These are phyloP conservation scores for Paramecium octaurelia DNA, from an alignment of 73 alveolate species.

Conservation along the genomic window DNA sequence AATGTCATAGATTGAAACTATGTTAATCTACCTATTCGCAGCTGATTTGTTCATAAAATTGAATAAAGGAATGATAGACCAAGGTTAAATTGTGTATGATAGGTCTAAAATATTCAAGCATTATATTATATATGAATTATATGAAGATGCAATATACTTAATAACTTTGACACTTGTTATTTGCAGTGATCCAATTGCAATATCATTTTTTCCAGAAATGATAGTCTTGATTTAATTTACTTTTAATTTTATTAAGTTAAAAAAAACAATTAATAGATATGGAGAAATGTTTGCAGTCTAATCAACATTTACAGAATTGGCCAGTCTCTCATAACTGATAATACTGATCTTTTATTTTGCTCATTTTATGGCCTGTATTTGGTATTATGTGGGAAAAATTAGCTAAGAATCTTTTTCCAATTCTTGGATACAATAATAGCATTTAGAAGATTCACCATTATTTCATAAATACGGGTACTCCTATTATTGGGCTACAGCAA, in stretches of 20 bases:
- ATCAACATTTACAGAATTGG: conserved; percentile 12
- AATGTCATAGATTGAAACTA: neutral
- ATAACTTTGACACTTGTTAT: neutral
- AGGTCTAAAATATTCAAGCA: neutral
- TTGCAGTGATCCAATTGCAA: neutral
- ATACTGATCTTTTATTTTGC: neutral
- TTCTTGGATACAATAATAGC: neutral
- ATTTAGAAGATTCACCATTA: neutral
- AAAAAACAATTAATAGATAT: neutral
- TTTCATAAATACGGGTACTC: neutral
- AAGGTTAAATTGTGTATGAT: neutral
- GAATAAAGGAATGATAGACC: neutral
- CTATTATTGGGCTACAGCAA: conserved; percentile 25
- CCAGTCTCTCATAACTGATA: neutral
- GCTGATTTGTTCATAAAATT: neutral
- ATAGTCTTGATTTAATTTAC: neutral
- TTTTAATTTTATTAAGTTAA: neutral
- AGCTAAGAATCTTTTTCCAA: neutral
- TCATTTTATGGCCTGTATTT: conserved; percentile 39
- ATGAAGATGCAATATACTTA: neutral
- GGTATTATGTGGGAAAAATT: conserved; percentile 25
- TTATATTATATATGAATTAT: neutral
- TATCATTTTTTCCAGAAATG: neutral
- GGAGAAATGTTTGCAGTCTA: neutral
- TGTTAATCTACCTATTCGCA: neutral